Base-by-base conservation (phyloP, 495 filamentous ascomycete genomes). In the Cercophora newfieldiana region DNA sequence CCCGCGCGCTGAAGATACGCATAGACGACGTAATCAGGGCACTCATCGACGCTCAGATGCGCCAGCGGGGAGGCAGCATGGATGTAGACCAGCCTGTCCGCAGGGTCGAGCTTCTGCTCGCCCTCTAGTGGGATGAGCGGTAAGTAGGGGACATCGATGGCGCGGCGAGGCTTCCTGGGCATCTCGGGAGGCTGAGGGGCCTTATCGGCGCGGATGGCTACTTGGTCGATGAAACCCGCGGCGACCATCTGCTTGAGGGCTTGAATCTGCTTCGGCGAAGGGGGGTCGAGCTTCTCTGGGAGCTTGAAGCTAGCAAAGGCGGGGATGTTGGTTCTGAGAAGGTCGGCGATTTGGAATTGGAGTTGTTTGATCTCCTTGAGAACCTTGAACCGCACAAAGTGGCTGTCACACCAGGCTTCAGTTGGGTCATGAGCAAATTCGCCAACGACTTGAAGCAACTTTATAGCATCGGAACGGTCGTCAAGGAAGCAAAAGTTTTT, bases 211-310 rank as follows among this genome's bases (percentile, higher is more conserved):
- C 95, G 92, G 72, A 98, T 94, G 59, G 96, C 96, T 57, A 99
- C 84, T 64, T 97, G 90, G 79, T 98, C 96, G 68, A 99, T 89
- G 80, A 97, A 99, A 2, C 93, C 96, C 0, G 93, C 90, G 0
- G 94, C 91, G 56, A 92, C 86, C 72, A 98, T 94, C 73, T 97
- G 92, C 71, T 94, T 93, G 8, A 99, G 83, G 0, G 91, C 88
- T 67, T 91, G 89, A 30, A 94, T 74, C 68, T 96, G 90, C 53
- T 89, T 88, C 0, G 86, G 68, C 0, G 86, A 85, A 2, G 94
- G 94, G 2, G 87, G 84, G 6, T 90, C 86, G 0, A 97, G 83
- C 48, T 86, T 83, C 12, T 85, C 79, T 7, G 84, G 71, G 65
- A 87, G 79, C 68, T 86, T 84, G 5, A 86, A 67, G 55, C 79